A percentile compares a stretch with the other conserved stretches of the same genome.
Evolutionary conservation across 73 alveolate species (phyloP).

Genomic region (Paramecium sexaurelia): DNA sequence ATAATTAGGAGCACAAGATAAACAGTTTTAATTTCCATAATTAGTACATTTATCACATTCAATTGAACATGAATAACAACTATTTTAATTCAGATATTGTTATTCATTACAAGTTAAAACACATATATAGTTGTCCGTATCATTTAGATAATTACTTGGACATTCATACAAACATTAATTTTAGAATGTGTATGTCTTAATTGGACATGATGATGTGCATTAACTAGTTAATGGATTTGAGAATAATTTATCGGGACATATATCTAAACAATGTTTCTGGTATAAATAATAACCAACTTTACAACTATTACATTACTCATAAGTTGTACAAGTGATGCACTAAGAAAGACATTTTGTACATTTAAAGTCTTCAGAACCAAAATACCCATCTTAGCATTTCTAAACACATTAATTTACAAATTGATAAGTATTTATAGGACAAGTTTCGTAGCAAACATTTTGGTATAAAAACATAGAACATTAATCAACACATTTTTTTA

Average conservation of each 20-base stretch:
- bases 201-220: not conserved
- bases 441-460: not conserved
- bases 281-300: not conserved
- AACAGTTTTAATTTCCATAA: not conserved
- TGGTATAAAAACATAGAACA: not conserved
- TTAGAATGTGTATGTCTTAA: not conserved
- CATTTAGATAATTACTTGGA: not conserved
- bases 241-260: not conserved
- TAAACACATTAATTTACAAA: not conserved
- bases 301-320: not conserved
- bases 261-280: not conserved
- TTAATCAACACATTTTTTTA: not conserved
- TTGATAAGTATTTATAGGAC: not conserved
- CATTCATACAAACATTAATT: constrained; percentile 5
- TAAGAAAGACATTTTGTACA: not conserved
- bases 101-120: not conserved
- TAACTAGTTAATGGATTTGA: not conserved
- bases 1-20: not conserved
- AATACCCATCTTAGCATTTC: not conserved
- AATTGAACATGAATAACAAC: not conserved
- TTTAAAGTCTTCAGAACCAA: not conserved
- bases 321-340: not conserved
- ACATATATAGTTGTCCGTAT: not conserved
- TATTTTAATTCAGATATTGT: not conserved
- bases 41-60: not conserved